These are phyloP conservation scores for Boletus sp. DNA, from an alignment of 768 basidiomycete genomes.

Conservation along the genomic window DNA sequence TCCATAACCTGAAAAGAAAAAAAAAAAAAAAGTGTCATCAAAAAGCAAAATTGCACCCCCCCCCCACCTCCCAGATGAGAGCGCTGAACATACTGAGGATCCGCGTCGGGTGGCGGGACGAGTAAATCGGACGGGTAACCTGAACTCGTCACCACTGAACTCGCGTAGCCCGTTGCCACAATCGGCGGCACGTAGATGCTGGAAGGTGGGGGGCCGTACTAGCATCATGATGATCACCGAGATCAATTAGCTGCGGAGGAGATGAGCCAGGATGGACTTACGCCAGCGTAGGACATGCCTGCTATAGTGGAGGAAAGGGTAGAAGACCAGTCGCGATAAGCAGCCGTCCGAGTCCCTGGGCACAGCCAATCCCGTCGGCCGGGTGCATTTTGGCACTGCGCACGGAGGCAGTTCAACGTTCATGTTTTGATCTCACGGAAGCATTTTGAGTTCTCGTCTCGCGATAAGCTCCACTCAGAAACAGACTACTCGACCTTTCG, in stretches of 20 bases:
- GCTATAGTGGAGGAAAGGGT: background rate
- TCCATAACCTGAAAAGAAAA: constrained; percentile 53
- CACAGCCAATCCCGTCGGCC: too few species aligned
- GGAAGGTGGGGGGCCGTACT: constrained; percentile 9
- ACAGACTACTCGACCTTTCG: background rate
- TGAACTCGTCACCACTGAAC: background rate
- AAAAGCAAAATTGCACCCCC: too few species aligned
- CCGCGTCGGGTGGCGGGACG: constrained; percentile 49
- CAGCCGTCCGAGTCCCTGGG: background rate
- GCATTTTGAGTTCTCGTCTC: background rate
- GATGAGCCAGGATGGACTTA: constrained; percentile 3
- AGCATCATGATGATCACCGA: background rate
- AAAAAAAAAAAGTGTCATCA: too few species aligned
- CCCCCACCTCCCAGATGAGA: background rate
- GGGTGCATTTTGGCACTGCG: too few species aligned
- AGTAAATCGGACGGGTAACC: background rate
- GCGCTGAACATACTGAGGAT: constrained; percentile 59
- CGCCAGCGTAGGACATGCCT: constrained; percentile 22
- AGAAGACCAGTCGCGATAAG: constrained; percentile 7
- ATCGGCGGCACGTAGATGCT: constrained; percentile 3
- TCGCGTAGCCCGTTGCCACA: background rate
- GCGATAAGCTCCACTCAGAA: background rate
- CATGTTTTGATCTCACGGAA: background rate
- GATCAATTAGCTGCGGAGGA: background rate
- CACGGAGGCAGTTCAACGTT: background rate